Conservation (phyloP, 176 grass and related monocot genomes). For the Melocanna baccifera region DNA sequence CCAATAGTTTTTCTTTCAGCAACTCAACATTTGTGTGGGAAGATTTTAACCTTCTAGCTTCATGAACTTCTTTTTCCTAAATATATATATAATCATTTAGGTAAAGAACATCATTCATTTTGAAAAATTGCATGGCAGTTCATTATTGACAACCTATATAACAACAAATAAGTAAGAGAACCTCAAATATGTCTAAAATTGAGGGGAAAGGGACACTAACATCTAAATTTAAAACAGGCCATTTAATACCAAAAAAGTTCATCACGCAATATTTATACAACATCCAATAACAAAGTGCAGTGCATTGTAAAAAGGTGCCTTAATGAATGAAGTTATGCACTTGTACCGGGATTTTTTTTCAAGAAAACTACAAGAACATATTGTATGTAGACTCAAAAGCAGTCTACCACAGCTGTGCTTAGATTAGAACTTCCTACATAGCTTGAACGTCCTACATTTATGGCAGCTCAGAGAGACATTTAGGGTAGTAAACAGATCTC, state of each 20-base stretch:
- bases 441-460: not conserved
- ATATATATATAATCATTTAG: constrained; percentile 24
- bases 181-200: not conserved
- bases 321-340: constrained; percentile 7
- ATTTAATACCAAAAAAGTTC: not conserved
- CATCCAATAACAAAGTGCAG: constrained; percentile 6
- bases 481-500: not conserved
- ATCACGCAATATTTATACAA: not conserved
- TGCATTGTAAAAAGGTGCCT: not conserved
- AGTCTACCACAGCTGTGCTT: not conserved
- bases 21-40: constrained; percentile 76
- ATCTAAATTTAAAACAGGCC: not conserved
- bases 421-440: constrained; percentile 23
- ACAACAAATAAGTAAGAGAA: not conserved
- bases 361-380: not conserved
- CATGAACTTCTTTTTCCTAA: constrained; percentile 85
- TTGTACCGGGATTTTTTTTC: constrained; percentile 10
- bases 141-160: not conserved
- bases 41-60: constrained; percentile 83
- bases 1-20: constrained; percentile 87
- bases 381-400: not conserved
- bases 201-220: not conserved
- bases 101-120: constrained; percentile 14
- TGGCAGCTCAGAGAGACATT: not conserved
- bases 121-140: not conserved